A percentile compares a stretch with the other conserved stretches of the same genome.
These are phyloP conservation scores for Botrytis fabae DNA, from an alignment of 2,329 filamentous ascomycete species.

Conservation along the genomic window DNA sequence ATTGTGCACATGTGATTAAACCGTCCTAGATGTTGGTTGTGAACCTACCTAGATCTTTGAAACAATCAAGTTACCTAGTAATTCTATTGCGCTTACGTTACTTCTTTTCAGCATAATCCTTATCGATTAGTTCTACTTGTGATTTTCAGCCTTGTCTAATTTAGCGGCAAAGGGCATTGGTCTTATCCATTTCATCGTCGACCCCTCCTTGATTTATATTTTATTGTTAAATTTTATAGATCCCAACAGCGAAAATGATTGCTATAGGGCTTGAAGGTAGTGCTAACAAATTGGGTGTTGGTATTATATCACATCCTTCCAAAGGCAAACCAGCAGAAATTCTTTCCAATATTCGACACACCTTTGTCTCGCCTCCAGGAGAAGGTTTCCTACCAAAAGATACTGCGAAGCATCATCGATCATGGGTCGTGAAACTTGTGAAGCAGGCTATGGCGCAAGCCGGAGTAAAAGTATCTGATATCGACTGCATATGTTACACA, in stretches of 20 bases:
- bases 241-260: conserved; percentile 50
- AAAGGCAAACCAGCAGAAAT: conserved; percentile 57
- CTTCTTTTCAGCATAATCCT: conserved; percentile 15
- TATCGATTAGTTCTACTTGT: conserved; percentile 21
- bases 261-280: conserved; percentile 83
- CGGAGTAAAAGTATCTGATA: conserved; percentile 58
- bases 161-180: conserved; percentile 10
- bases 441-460: conserved; percentile 76
- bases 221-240: background rate
- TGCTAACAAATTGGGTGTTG: conserved; percentile 96
- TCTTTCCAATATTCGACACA: conserved; percentile 92
- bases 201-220: conserved; percentile 5
- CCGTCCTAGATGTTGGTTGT: background rate
- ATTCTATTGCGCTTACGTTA: background rate
- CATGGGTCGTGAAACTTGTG: conserved; percentile 80
- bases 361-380: conserved; percentile 86
- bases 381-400: conserved; percentile 96
- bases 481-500: conserved; percentile 95
- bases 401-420: conserved; percentile 87
- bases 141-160: conserved; percentile 18
- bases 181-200: conserved; percentile 3
- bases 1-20: background rate
- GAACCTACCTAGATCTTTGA: background rate
- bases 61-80: background rate
- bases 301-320: conserved; percentile 77